Percentiles rank a stretch among this genome's conserved stretches.
Evolutionary conservation across 768 basidiomycete genomes (phyloP).

Genomic region (Lentinula aciculospora): DNA sequence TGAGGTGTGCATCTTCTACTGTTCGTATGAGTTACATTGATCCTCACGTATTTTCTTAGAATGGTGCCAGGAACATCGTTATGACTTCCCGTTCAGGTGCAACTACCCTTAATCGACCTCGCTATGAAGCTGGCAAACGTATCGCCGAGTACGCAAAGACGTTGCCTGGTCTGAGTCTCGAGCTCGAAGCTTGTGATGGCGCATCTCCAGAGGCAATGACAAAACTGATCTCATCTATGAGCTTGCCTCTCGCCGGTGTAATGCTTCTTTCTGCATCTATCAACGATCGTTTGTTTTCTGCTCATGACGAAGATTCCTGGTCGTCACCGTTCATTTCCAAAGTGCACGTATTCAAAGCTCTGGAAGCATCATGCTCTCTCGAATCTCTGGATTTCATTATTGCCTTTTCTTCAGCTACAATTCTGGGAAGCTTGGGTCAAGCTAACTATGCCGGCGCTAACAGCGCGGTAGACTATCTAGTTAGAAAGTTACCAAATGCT

Average conservation of each 20-base stretch:
- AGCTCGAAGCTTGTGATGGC: slow-evolving; percentile 15
- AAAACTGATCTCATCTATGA: slow-evolving; percentile 7
- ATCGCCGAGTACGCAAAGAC: slow-evolving; percentile 12
- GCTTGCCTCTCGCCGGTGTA: slow-evolving; percentile 14
- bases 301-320: slow-evolving; percentile 18
- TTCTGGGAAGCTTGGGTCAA: slow-evolving; percentile 17
- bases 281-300: slow-evolving; percentile 14
- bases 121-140: slow-evolving; percentile 10
- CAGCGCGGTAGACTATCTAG: slow-evolving; percentile 13
- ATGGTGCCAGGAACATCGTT: slow-evolving; percentile 19
- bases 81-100: slow-evolving; percentile 17
- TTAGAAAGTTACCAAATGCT: slow-evolving; percentile 11
- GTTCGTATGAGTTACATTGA: not conserved
- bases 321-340: slow-evolving; percentile 13
- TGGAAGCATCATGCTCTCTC: slow-evolving; percentile 11
- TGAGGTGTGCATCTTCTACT: slow-evolving; percentile 12
- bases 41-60: slow-evolving; percentile 5
- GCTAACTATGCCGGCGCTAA: slow-evolving; percentile 20
- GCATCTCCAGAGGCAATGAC: slow-evolving; percentile 8
- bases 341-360: slow-evolving; percentile 12
- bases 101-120: slow-evolving; percentile 9
- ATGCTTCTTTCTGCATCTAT: slow-evolving; percentile 15
- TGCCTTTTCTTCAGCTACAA: slow-evolving; percentile 16
- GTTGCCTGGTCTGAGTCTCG: slow-evolving; percentile 13
- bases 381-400: slow-evolving; percentile 17